Base-by-base conservation (phyloP, 2,329 filamentous ascomycete species). In the Magnaporthiopsis poae region DNA sequence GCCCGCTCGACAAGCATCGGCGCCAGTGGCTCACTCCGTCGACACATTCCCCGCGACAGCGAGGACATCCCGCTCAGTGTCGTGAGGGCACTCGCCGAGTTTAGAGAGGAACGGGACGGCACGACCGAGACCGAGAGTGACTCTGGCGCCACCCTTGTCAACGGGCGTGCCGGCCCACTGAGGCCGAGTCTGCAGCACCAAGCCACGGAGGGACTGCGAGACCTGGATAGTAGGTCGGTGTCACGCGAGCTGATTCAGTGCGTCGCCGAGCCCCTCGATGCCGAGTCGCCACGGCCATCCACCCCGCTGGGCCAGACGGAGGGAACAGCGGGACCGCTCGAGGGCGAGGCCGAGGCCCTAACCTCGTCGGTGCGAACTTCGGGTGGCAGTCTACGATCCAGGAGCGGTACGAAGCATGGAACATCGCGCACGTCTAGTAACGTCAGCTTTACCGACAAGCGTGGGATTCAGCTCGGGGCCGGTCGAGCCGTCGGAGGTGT, bases 1-100 rank as follows among this genome's bases (percentile, higher is more conserved):
- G 83, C 81, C 35, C 78, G 84, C n/a, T 78, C 80, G 62, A 78
- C 79, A 68, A 85, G 82, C 70, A 72, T 86, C 13, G 74, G 77
- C 60, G 75, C 73, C 15, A 75, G 73, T 8, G 69, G 69, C 59
- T 69, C 73, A 8, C 76, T 78, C 66, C 69, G 68, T 29, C 74
- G 72, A 52, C 73, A 76, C 15, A 33, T 12, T 21, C 27, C 60
- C 31, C 60, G 27, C 33, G 60, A 66, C 13, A 66, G 60, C 46
- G 52, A 31, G 29, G 29, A 27, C 27, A 29, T 4, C n/a, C 36
- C 36, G 25, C n/a, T 27, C 21, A 27, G 15, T n/a, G 15, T 31
- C 5, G 29, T 25, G 4, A 33, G 25, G n/a, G 25, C 46, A 3
- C 15, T 29, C 4, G 25, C 63, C 3, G 36, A 25, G 15, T 36